Percentiles rank a stretch among this genome's conserved stretches.
Conservation (phyloP, 139 green algal species). For the Picochlorum sp. region DNA sequence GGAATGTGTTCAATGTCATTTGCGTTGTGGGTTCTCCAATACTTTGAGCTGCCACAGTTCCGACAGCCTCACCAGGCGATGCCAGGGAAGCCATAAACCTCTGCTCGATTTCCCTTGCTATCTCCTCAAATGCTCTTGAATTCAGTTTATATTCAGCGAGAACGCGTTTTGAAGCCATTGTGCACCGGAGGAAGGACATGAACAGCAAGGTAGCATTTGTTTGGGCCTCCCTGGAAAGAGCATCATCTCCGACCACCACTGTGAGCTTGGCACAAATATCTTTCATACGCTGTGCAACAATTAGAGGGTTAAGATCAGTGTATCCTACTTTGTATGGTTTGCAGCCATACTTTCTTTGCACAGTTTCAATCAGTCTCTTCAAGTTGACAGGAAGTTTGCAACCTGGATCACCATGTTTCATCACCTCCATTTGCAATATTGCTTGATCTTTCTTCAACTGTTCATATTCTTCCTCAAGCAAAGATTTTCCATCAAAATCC, state of each 20-base stretch:
- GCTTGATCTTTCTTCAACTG: slow-evolving; percentile 54
- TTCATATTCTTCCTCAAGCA: slow-evolving; percentile 41
- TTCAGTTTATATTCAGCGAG: slow-evolving; percentile 74
- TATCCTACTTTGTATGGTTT: slow-evolving; percentile 26
- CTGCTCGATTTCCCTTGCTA: slow-evolving; percentile 82
- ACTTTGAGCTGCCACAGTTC: slow-evolving; percentile 88
- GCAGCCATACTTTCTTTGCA: slow-evolving; percentile 63
- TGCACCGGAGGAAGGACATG: slow-evolving; percentile 70
- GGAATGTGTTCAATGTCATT: slow-evolving; percentile 36
- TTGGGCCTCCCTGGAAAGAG: slow-evolving; percentile 83
- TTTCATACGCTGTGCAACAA: slow-evolving; percentile 47
- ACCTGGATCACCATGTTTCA: slow-evolving; percentile 62
- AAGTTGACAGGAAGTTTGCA: slow-evolving; percentile 91
- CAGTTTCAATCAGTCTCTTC: slow-evolving; percentile 86
- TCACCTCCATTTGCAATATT: slow-evolving; percentile 71
- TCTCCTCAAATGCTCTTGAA: slow-evolving; percentile 76
- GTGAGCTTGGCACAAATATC: slow-evolving; percentile 61
- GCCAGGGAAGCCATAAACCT: slow-evolving; percentile 48
- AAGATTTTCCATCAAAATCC: slow-evolving; percentile 31
- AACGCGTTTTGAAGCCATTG: slow-evolving; percentile 83
- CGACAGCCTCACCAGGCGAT: slow-evolving; percentile 82
- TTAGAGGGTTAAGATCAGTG: slow-evolving; percentile 49
- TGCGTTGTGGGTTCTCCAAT: slow-evolving; percentile 86
- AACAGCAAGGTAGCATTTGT: slow-evolving; percentile 92
- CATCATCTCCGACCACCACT: slow-evolving; percentile 68